Base-by-base conservation (phyloP, 2,329 filamentous ascomycete genomes). In the Dactylellina leptospora region DNA sequence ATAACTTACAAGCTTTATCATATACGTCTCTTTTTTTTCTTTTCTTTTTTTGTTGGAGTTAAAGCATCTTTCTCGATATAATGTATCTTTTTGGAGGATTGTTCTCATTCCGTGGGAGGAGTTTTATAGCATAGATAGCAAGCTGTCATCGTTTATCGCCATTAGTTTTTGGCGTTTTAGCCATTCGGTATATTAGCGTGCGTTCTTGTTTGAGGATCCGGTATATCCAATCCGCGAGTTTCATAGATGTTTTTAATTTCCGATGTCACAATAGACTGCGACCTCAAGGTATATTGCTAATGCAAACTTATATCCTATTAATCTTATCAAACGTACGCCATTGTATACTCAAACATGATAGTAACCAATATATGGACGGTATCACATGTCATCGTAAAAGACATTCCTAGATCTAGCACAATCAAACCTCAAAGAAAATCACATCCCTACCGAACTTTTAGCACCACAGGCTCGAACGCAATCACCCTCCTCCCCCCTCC, bases 71-170 rank as follows among this genome's bases (percentile, higher is more conserved):
- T 9, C 28, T 28, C 13, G 36, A 16, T 20, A 16, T 27, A 36
- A 18, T 18, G 38, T 54, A 10, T 28, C 51, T 48, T 36, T 44
- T 13, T 2, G 61, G 51, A 25, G 50, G 47, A 54, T 45, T 53
- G 42, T 53, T 53, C 25, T 50, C 23, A 44, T 9, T 44, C 33
- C 44, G n/a, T 20, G 9, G 9, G 8, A 9, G 38, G n/a, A 18
- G 42, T 22, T 42, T 40, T 16, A 55, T 22, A 56, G 61, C 61
- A 66, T 66, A 66, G 61, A 66, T 56, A 58, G 61, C 61, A 66
- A 42, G 42, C 40, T 38, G 47, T 53, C 18, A 16, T 60, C 51
- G 13, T 55, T 38, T 54, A 9, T 38, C 23, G 3, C 4, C 30
- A 6, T 38, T 9, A 5, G 6, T 22, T 23, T 54, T 38, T 38